phyloP scores from a whole-genome alignment of 305 asterid species.

The Fraxinus platypoda region DNA sequence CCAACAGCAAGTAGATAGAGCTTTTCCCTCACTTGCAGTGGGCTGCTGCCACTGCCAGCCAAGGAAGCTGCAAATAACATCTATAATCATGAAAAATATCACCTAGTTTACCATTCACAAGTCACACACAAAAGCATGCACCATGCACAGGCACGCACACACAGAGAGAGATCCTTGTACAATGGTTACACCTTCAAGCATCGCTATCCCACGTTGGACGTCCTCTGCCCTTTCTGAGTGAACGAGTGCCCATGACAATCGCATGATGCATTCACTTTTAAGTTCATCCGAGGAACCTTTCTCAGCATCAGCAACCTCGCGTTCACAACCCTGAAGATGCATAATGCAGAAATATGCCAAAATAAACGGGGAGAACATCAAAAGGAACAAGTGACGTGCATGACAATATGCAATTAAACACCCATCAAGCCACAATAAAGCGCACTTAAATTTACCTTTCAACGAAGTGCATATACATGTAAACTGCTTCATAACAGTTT shows the following conservation, averaged over 20 bases:
- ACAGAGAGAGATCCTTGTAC: background rate
- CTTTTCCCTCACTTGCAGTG: slow-evolving; percentile 57
- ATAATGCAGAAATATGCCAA: slow-evolving; percentile 8
- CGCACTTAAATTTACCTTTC: background rate
- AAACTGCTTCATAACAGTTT: background rate
- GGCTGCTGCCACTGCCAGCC: slow-evolving; percentile 44
- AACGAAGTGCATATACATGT: background rate
- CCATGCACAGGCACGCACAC: background rate
- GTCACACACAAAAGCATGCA: background rate
- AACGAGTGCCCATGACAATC: slow-evolving; percentile 93
- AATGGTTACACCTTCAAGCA: slow-evolving; percentile 74
- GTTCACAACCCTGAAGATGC: slow-evolving; percentile 78
- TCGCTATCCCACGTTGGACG: slow-evolving; percentile 93
- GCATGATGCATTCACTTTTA: slow-evolving; percentile 46
- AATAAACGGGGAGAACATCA: slow-evolving; percentile 1
- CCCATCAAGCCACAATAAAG: background rate
- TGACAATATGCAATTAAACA: slow-evolving; percentile 1
- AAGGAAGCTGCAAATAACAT: slow-evolving; percentile 62
- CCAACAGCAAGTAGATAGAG: slow-evolving; percentile 87
- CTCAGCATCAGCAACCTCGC: slow-evolving; percentile 81
- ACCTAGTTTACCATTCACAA: slow-evolving; percentile 10
- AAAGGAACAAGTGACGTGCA: background rate
- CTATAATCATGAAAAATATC: slow-evolving; percentile 16
- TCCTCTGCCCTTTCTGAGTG: slow-evolving; percentile 78
- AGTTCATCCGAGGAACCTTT: slow-evolving; percentile 62